Percentiles rank a stretch among this genome's conserved stretches.
phyloP scores from a whole-genome alignment of 805 yeast genomes.

The Saccharomycodes ludwigii region DNA sequence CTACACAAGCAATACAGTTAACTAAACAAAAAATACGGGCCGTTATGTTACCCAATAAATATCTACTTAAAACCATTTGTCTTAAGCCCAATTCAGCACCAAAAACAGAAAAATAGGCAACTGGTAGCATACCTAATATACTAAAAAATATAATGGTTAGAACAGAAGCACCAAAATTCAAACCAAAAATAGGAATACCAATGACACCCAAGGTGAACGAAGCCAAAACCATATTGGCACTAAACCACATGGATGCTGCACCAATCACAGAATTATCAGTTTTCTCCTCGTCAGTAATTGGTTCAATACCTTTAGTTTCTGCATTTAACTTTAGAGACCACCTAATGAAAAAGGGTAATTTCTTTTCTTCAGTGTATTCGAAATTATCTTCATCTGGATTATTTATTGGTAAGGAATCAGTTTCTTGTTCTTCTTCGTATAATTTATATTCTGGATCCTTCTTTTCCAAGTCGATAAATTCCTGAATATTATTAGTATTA shows the following conservation, averaged over 20 bases:
- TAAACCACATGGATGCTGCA: slow-evolving; percentile 83
- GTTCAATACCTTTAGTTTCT: slow-evolving; percentile 70
- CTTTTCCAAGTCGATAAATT: too few species aligned
- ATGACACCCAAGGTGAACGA: slow-evolving; percentile 68
- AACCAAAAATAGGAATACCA: slow-evolving; percentile 48
- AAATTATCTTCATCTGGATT: too few species aligned
- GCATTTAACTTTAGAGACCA: too few species aligned
- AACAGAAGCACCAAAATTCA: slow-evolving; percentile 64
- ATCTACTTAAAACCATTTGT: slow-evolving; percentile 74
- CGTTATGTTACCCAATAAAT: slow-evolving; percentile 60
- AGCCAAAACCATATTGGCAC: slow-evolving; percentile 82
- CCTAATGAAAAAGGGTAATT: too few species aligned
- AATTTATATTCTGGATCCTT: too few species aligned
- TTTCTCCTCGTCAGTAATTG: slow-evolving; percentile 69
- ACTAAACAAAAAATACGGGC: slow-evolving; percentile 67
- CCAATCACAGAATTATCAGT: slow-evolving; percentile 49
- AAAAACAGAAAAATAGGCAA: slow-evolving; percentile 69
- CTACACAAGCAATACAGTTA: slow-evolving; percentile 76
- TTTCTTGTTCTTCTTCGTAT: too few species aligned
- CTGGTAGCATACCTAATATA: slow-evolving; percentile 59
- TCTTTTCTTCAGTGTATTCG: too few species aligned
- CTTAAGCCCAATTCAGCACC: slow-evolving; percentile 82
- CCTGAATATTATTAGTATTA: too few species aligned
- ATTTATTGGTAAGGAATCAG: too few species aligned
- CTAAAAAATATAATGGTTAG: slow-evolving; percentile 62